These are phyloP conservation scores for Solanum raphanifolium DNA, from an alignment of 257 asterid species.

Conservation along the genomic window DNA sequence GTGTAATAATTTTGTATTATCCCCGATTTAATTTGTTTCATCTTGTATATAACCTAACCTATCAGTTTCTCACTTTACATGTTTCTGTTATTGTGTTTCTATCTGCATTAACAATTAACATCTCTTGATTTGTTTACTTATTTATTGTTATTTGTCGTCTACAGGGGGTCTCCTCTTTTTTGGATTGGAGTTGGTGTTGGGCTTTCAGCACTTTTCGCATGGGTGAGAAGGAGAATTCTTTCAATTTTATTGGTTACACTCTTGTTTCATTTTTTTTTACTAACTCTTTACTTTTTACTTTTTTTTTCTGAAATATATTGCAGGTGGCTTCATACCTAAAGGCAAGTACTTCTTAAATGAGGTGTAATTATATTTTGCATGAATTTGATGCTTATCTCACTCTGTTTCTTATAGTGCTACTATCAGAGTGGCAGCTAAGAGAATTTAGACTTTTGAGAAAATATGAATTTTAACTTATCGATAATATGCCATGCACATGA, in stretches of 20 bases:
- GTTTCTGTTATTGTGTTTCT: not conserved
- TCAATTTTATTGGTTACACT: not conserved
- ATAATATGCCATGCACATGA: not conserved
- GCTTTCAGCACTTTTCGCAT: constrained; percentile 80
- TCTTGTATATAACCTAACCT: not conserved
- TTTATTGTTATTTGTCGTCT: not conserved
- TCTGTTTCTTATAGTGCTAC: not conserved
- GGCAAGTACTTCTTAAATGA: constrained; percentile 36
- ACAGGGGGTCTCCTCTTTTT: constrained; percentile 87
- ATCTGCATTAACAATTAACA: not conserved
- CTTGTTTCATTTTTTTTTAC: not conserved
- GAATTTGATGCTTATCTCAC: not conserved
- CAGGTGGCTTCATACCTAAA: constrained; percentile 72
- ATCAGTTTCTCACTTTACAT: not conserved
- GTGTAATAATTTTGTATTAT: constrained; percentile 36
- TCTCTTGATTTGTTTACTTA: not conserved
- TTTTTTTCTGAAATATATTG: constrained; percentile 12
- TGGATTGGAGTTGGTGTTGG: constrained; percentile 99
- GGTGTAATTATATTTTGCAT: constrained; percentile 3
- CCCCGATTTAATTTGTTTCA: not conserved
- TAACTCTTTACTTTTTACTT: not conserved
- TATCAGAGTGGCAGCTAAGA: not conserved
- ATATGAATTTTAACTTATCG: not conserved
- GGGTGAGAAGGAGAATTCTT: constrained; percentile 42
- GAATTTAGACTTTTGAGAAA: not conserved